Evolutionary conservation across 2,329 filamentous ascomycete species (phyloP), one percentile per base, ranked within the genome.

Genomic region (Xylariaceae sp.): DNA sequence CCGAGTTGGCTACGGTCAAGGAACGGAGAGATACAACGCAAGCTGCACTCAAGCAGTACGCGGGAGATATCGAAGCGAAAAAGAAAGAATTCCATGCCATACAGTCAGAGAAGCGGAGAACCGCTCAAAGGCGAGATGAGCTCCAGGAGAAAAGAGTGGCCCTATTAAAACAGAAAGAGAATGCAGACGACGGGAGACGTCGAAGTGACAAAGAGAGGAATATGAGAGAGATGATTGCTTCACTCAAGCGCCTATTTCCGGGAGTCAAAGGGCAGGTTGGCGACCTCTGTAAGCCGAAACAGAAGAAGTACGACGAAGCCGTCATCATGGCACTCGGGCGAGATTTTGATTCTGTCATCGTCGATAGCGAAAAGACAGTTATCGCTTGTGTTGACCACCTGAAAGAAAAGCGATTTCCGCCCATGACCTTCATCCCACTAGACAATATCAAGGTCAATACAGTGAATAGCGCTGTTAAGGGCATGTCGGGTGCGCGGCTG

Each of bases 371-470:
- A 72, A 96, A 94, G 75, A 94, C 90, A 1, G 94, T 91, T 23
- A 87, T 92, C 54, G 92, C 97, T 64, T 99, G 94, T 70, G 94
- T 99, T 50, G 86, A 94, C 63, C 95, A 96, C 67, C 83, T 99
- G 53, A 94, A 94, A 64, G 91, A 96, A 60, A 91, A 97, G 69
- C 86, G 91, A 50, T 87, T 89, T 48, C 84, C 89, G 6, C 91
- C 92, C 53, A 91, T 94, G 74, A 97, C 91, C 1, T 97, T 99
- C 72, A 92, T 97, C 59, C 94, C 94, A 1, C 81, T 99, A 15
- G 94, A 99, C 77, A 97, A 96, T 46, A 96, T 99, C 71, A 95
- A 97, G 67, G 92, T 97, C 68, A 92, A 91, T 70, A 86, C 91
- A 9, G 84, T 94, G 54, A 96, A 96, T 69, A 89, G 91, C 4